Base-by-base conservation (phyloP, 75 land plant species). In the Isoetes taiwanensis region DNA sequence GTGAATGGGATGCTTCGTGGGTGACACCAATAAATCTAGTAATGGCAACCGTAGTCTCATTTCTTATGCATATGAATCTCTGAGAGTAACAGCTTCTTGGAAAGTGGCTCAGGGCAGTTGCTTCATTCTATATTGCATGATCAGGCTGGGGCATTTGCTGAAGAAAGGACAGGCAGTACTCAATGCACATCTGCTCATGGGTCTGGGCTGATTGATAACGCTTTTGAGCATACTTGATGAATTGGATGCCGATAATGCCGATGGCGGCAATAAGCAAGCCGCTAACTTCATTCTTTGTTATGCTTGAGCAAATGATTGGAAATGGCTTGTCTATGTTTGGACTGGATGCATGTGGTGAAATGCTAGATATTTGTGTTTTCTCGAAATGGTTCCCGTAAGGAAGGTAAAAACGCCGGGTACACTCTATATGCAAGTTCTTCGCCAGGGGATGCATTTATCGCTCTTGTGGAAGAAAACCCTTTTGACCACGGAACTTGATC, bases 251-350 rank as follows among this genome's bases (percentile, higher is more conserved):
- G 80, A 75, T 53, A 66, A 43, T 26, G 35, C 58, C 38, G 68
- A 73, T 26, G 65, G 61, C 33, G 62, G 70, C 26, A 41, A 63
- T 31, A 72, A 64, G 12, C 79, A 75, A 66, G 35, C 60, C 23
- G 68, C 90, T 6, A 77, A 79, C 61, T 74, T 93, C 25, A 94
- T 87, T 64, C 87, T 94, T 52, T 93, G 83, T 56, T 93, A 93
- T 71, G 80, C 80, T 14, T 93, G 98, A 95, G 81, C 98, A 37
- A 90, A 84, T 62, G 88, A 93, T 70, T 84, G 96, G 98, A 78
- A 86, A 27, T 93, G 98, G 98, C 60, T 93, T 41, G 71, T 93
- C 12, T 83, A 83, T 54, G 83, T 87, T n/a, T 93, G 98, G 98
- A 93, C 95, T 28, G 98, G n/a, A 93, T 60, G 76, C 96, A 19